These are phyloP conservation scores for Solanum corneliomulleri DNA, from an alignment of 257 asterid species.

Conservation along the genomic window DNA sequence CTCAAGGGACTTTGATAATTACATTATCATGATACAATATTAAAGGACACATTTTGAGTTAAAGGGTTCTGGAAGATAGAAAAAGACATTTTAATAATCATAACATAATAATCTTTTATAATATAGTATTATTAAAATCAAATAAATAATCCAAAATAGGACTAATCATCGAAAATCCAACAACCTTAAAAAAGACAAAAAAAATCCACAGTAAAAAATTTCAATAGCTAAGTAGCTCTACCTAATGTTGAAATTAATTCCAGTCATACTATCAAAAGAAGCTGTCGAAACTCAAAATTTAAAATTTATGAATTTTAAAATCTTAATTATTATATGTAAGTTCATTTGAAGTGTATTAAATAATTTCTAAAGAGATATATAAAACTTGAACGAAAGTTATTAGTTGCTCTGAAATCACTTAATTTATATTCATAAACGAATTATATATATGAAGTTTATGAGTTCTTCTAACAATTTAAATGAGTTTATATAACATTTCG, in stretches of 20 bases:
- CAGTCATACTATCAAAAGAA: not conserved
- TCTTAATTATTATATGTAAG: not conserved
- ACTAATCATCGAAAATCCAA: not conserved
- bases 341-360: not conserved
- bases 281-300: not conserved
- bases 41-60: not conserved
- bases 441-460: not conserved
- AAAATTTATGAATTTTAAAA: not conserved
- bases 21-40: not conserved
- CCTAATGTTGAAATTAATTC: not conserved
- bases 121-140: not conserved
- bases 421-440: rapidly evolving
- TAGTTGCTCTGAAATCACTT: not conserved
- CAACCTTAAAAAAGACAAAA: not conserved
- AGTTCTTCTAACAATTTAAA: not conserved
- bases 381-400: not conserved
- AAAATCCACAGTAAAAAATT: not conserved
- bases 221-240: not conserved
- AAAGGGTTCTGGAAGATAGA: not conserved
- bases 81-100: not conserved
- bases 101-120: not conserved
- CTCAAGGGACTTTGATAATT: not conserved
- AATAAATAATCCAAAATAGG: not conserved
- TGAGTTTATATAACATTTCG: not conserved
- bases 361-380: not conserved